Conservation (phyloP, 2,329 filamentous ascomycete genomes). For the Pseudogymnoascus sp. region DNA sequence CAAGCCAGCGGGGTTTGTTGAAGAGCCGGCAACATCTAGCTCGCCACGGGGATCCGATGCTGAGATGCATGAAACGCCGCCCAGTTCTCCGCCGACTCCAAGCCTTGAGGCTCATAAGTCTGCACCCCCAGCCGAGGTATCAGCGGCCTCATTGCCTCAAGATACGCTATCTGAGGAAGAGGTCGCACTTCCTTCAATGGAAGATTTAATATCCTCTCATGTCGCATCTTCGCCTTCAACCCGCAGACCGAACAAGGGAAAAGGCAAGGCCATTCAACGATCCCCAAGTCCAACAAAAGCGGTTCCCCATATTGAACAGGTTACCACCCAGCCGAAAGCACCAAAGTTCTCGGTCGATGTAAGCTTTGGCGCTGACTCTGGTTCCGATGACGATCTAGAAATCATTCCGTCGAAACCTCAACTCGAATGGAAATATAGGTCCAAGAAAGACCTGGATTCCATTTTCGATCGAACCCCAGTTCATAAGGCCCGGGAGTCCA, state of each 20-base stretch:
- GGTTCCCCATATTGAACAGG: slow-evolving; percentile 13
- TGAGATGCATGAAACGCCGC: slow-evolving; percentile 56
- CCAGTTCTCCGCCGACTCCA: slow-evolving; percentile 55
- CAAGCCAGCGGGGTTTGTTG: slow-evolving; percentile 34
- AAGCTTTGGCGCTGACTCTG: slow-evolving; percentile 36
- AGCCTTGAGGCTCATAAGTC: slow-evolving; percentile 18
- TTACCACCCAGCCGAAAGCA: slow-evolving; percentile 33
- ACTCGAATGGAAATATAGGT: neutral
- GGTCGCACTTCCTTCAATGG: slow-evolving; percentile 33
- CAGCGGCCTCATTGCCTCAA: neutral
- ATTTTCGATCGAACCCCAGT: slow-evolving; percentile 64
- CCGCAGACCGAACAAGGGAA: slow-evolving; percentile 46
- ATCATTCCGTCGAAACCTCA: slow-evolving; percentile 35
- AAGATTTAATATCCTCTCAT: slow-evolving; percentile 21
- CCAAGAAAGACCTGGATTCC: slow-evolving; percentile 46
- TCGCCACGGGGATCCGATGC: slow-evolving; percentile 41
- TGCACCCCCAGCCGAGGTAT: neutral
- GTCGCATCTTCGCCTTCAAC: slow-evolving; percentile 25
- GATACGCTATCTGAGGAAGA: slow-evolving; percentile 18
- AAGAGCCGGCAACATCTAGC: slow-evolving; percentile 45
- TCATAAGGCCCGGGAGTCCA: slow-evolving; percentile 54
- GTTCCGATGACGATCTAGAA: slow-evolving; percentile 56
- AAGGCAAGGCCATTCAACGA: slow-evolving; percentile 44
- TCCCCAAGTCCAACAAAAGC: slow-evolving; percentile 13
- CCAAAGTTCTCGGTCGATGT: slow-evolving; percentile 32